Conservation (phyloP, 2,329 filamentous ascomycete genomes). For the Alternaria sp. region DNA sequence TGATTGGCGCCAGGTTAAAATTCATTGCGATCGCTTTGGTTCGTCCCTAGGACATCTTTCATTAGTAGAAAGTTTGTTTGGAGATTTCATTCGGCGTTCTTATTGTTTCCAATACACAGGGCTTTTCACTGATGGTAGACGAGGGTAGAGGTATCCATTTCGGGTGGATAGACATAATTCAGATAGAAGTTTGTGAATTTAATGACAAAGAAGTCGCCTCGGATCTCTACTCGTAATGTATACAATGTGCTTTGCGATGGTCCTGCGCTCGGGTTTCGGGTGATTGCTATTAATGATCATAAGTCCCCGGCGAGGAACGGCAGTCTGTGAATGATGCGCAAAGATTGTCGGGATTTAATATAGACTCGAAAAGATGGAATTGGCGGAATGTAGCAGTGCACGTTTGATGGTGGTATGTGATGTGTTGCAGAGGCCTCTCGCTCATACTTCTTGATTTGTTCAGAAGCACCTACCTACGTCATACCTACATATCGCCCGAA, state of each 20-base stretch:
- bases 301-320: not conserved
- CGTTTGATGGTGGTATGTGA: not conserved
- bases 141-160: not conserved
- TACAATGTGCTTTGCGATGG: not conserved
- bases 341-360: not conserved
- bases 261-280: too few relatives aligned
- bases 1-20: not conserved
- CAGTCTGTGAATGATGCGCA: not conserved
- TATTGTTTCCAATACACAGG: slow-evolving; percentile 8
- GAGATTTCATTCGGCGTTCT: not conserved
- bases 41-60: not conserved
- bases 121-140: not conserved
- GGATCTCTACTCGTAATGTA: too few relatives aligned
- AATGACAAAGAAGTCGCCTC: not conserved
- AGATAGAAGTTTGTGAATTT: not conserved
- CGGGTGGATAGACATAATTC: not conserved
- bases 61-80: fast-evolving
- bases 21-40: too few relatives aligned
- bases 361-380: not conserved
- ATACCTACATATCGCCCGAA: not conserved
- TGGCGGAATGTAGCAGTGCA: not conserved
- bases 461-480: not conserved
- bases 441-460: not conserved
- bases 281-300: not conserved
- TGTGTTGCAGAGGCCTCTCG: not conserved